phyloP scores from a whole-genome alignment of 2,329 filamentous ascomycete species.

The Escovopsis sp. region DNA sequence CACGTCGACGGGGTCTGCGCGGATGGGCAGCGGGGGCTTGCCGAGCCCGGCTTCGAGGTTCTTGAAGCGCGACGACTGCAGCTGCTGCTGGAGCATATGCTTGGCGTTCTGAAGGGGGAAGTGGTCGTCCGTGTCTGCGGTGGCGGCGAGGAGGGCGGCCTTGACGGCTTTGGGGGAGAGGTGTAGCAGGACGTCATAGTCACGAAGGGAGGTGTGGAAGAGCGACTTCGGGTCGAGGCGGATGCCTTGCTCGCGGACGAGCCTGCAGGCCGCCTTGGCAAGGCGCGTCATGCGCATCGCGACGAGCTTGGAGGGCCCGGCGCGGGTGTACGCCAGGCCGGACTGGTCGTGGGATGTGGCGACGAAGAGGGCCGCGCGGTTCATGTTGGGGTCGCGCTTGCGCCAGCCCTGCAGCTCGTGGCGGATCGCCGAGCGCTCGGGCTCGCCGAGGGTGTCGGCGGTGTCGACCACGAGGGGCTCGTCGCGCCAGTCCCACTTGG shows the following conservation, averaged over 20 bases:
- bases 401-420: constrained; percentile 72
- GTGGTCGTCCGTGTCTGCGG: too few species aligned
- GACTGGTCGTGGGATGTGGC: constrained; percentile 65
- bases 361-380: constrained; percentile 64
- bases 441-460: constrained; percentile 43
- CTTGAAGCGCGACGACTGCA: constrained; percentile 52
- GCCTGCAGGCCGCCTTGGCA: constrained; percentile 56
- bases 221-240: constrained; percentile 36
- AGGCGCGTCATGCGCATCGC: constrained; percentile 71
- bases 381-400: constrained; percentile 77
- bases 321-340: constrained; percentile 65
- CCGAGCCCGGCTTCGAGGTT: constrained; percentile 54
- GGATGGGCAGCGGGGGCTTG: constrained; percentile 28
- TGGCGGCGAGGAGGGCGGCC: constrained; percentile 16
- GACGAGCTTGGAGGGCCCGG: constrained; percentile 61
- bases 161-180: constrained; percentile 42
- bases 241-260: constrained; percentile 38
- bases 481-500: constrained; percentile 82
- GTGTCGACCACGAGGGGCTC: constrained; percentile 67
- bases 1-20: constrained; percentile 43
- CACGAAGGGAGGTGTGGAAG: constrained; percentile 56
- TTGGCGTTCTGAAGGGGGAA: too few species aligned
- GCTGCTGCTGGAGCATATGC: too few species aligned
- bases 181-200: constrained; percentile 79
- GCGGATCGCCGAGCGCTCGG: constrained; percentile 46